Conservation (phyloP, 176 grass and related monocot species). For the maize (Zea mays) region DNA sequence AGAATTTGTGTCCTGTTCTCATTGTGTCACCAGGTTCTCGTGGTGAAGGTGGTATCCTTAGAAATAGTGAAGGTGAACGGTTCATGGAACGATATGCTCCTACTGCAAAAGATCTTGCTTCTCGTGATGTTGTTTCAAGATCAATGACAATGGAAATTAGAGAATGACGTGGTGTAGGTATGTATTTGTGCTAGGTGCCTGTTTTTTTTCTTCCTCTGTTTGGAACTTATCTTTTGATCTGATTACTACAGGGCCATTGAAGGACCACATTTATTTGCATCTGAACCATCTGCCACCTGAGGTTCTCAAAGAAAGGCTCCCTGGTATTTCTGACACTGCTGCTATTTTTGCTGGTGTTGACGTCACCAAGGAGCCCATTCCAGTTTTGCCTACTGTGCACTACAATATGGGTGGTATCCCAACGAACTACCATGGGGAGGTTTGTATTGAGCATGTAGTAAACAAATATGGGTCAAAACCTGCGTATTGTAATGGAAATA, state of each 20-base stretch:
- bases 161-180: too few species aligned
- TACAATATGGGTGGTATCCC: constrained; percentile 99
- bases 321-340: constrained; percentile 97
- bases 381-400: constrained; percentile 94
- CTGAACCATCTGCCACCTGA: constrained; percentile 77
- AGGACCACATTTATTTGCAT: constrained; percentile 93
- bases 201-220: not conserved
- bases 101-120: too few species aligned
- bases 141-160: too few species aligned
- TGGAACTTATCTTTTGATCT: constrained; percentile 27
- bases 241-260: constrained; percentile 65
- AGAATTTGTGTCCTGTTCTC: too few species aligned
- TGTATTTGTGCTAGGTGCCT: not conserved
- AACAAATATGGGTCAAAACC: not conserved
- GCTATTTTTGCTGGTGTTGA: constrained; percentile 97
- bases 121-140: too few species aligned
- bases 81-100: too few species aligned
- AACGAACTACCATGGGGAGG: constrained; percentile 94
- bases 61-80: too few species aligned
- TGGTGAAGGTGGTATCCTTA: too few species aligned
- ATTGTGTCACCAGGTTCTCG: too few species aligned
- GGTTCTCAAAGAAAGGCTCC: constrained; percentile 93
- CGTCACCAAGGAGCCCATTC: constrained; percentile 96
- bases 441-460: constrained; percentile 30
- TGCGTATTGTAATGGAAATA: constrained; percentile 25